Evolutionary conservation across 2,329 filamentous ascomycete species (phyloP), one percentile per base, ranked within the genome.

Genomic region (Trichophaea hybrida): DNA sequence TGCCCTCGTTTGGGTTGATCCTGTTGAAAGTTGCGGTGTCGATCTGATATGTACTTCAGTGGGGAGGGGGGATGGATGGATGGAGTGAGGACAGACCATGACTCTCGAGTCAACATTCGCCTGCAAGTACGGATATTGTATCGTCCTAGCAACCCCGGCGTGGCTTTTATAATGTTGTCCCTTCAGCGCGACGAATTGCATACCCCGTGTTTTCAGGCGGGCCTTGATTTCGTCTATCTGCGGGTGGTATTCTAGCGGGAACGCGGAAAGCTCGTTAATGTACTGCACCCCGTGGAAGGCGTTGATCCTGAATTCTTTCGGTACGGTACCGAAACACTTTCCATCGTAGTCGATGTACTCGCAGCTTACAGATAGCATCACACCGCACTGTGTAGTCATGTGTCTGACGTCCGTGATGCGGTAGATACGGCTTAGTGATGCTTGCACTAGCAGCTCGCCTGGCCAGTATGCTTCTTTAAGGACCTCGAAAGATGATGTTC

Each of bases 121-220:
- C 10, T 15, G 38, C 10, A 10, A 10, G 10, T 10, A 15, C 10
- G 10, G n/a, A 15, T 43, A 43, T 10, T 15, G 10, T 10, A 43
- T 94, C 74, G 82, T 80, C 72, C 88, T 94, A 0, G 86, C 88
- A 73, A 94, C 82, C 2, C 90, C 89, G 55, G 89, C 83, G 71
- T 90, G 86, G 68, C 80, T 82, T 66, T 82, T 84, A 74, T 93
- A 94, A 67, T 91, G 83, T 72, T 89, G 85, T 17, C 88, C 88
- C 63, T 83, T 79, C 13, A 94, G 76, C 0, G 79, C 73, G 7
- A 91, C 84, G 69, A 94, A 95, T 67, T 86, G 88, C 75, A 86
- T 88, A 49, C 90, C 89, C 1, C 89, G 83, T 67, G 87, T 83
- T 55, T 94, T 79, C 15, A 95, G 77, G 8, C 10, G 8, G 8